phyloP scores from a whole-genome alignment of 2,329 filamentous ascomycete species.

The Colletotrichum nymphaeae region DNA sequence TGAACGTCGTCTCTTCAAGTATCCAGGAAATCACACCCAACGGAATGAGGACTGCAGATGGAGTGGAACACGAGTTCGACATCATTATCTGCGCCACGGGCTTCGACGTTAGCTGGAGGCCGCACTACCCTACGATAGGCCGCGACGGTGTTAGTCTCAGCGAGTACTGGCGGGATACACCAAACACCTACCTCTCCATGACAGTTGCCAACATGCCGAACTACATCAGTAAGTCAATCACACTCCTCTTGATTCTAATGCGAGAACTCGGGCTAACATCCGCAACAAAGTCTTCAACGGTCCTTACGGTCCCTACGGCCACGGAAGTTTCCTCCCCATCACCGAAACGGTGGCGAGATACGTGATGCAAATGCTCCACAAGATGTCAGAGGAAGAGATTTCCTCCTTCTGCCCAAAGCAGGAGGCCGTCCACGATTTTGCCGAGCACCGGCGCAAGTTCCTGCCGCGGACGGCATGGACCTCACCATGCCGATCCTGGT shows the following conservation, averaged over 20 bases:
- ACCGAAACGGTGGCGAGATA: conserved; percentile 42
- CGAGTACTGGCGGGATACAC: conserved; percentile 37
- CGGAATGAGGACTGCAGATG: conserved; percentile 44
- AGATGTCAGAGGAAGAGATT: conserved; percentile 42
- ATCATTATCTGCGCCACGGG: conserved; percentile 49
- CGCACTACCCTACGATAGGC: conserved; percentile 39
- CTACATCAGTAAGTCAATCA: conserved; percentile 36
- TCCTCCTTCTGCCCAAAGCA: conserved; percentile 39
- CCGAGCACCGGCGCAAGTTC: conserved; percentile 44
- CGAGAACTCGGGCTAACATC: background rate
- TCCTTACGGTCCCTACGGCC: conserved; percentile 41
- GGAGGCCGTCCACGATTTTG: conserved; percentile 44
- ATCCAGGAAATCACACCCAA: conserved; percentile 42
- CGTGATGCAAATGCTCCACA: conserved; percentile 45
- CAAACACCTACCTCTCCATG: conserved; percentile 40
- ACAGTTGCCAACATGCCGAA: conserved; percentile 41
- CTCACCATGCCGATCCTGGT: conserved; percentile 42
- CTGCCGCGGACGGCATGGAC: conserved; percentile 41
- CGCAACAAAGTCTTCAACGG: conserved; percentile 40
- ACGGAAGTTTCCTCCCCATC: conserved; percentile 41
- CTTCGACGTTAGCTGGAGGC: conserved; percentile 41
- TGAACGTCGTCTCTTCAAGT: conserved; percentile 37
- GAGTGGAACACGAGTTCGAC: conserved; percentile 43
- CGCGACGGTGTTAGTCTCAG: conserved; percentile 35
- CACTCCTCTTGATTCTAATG: background rate